Percentiles rank a stretch among this genome's conserved stretches.
These are phyloP conservation scores for Fragaria ananassa DNA, from an alignment of 306 rosid species.

Conservation along the genomic window DNA sequence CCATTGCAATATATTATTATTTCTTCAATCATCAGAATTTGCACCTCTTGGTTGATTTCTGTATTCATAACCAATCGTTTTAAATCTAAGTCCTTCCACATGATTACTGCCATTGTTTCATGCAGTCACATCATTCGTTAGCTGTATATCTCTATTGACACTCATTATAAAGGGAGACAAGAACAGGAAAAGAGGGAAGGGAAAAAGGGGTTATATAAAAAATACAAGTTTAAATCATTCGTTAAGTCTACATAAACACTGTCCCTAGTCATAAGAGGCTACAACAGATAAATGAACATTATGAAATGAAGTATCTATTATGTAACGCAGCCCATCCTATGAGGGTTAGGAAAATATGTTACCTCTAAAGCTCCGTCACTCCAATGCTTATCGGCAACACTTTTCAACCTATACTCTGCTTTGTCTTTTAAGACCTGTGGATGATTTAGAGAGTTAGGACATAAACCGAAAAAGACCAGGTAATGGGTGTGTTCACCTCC, in stretches of 20 bases:
- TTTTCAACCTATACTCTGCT: conserved; percentile 76
- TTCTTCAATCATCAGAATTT: background rate
- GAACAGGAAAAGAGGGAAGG: background rate
- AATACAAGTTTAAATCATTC: background rate
- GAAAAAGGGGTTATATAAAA: background rate
- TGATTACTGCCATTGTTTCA: background rate
- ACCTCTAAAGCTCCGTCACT: conserved; percentile 99
- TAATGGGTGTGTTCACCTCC: conserved; percentile 21
- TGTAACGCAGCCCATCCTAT: background rate
- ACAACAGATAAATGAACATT: background rate
- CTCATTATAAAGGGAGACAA: background rate
- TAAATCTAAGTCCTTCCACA: background rate
- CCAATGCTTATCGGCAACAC: conserved; percentile 94
- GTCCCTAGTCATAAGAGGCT: background rate
- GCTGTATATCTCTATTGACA: background rate
- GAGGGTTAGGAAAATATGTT: conserved; percentile 11
- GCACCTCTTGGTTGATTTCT: background rate
- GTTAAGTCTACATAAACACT: background rate
- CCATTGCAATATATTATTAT: background rate
- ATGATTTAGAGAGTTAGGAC: conserved; percentile 9
- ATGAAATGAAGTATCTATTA: background rate
- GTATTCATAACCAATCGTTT: background rate
- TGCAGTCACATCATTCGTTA: background rate
- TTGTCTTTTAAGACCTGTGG: conserved; percentile 70
- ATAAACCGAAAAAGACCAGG: conserved; percentile 9